Evolutionary conservation across 768 basidiomycete species (phyloP).

Genomic region (Calocybe cyanea): DNA sequence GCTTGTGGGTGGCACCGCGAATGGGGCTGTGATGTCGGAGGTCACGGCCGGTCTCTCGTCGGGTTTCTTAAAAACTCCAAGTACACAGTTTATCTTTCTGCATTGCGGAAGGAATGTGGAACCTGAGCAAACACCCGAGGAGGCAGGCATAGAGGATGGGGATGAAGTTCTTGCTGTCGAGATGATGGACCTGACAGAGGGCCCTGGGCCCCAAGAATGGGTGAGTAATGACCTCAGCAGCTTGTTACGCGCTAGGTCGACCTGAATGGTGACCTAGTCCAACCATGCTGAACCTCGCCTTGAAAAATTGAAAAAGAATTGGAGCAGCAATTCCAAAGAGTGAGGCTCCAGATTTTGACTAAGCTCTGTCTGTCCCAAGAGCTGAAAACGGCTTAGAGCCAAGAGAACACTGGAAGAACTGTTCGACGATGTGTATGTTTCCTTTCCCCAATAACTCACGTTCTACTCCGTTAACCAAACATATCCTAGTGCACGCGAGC

Average conservation of each 20-base stretch:
- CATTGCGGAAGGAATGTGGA: slow-evolving; percentile 79
- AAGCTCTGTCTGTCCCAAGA: slow-evolving; percentile 1
- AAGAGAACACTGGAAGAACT: slow-evolving; percentile 75
- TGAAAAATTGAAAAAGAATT: slow-evolving; percentile 76
- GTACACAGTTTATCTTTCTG: slow-evolving; percentile 82
- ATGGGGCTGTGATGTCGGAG: slow-evolving; percentile 50
- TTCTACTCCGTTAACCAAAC: slow-evolving; percentile 1
- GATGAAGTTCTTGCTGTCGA: slow-evolving; percentile 90
- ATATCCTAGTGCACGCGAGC: slow-evolving; percentile 67
- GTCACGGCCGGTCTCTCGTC: slow-evolving; percentile 42
- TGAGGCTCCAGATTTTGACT: slow-evolving; percentile 28
- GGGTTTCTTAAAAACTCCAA: slow-evolving; percentile 33
- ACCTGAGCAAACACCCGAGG: slow-evolving; percentile 80
- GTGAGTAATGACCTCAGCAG: slow-evolving; percentile 33
- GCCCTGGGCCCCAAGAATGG: slow-evolving; percentile 56
- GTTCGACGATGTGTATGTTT: slow-evolving; percentile 77
- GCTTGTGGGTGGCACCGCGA: slow-evolving; percentile 33
- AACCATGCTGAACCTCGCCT: slow-evolving; percentile 60
- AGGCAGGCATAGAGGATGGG: slow-evolving; percentile 81
- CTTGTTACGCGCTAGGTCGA: not conserved
- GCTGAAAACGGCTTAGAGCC: slow-evolving; percentile 44
- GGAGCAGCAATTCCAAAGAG: slow-evolving; percentile 75
- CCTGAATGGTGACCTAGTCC: slow-evolving; percentile 37
- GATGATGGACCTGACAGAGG: slow-evolving; percentile 84
- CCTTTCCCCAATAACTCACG: not conserved